Conservation (phyloP, 345 rosid genomes). For the Durio zibethinus region DNA sequence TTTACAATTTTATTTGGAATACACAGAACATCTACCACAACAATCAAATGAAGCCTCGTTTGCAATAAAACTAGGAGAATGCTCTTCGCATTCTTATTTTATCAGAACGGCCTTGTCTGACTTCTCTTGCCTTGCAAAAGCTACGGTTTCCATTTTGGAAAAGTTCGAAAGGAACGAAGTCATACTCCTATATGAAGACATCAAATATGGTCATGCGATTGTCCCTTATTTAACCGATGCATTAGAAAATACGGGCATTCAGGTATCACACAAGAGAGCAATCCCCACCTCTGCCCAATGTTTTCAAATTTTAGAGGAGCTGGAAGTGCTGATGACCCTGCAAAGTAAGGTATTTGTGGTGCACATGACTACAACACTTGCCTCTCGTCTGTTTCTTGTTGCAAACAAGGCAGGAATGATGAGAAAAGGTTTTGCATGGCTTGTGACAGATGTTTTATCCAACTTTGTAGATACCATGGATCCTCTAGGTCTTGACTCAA, state of each 20-base stretch:
- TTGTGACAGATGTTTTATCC: slow-evolving; percentile 1
- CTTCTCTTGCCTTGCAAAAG: slow-evolving; percentile 7
- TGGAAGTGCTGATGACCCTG: neutral
- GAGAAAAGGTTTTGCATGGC: neutral
- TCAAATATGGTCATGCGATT: neutral
- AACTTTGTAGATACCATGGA: neutral
- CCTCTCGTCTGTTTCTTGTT: neutral
- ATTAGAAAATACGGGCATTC: neutral
- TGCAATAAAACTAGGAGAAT: neutral
- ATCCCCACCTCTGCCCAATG: neutral
- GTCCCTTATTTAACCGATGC: neutral
- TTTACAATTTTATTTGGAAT: neutral
- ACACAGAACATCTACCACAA: neutral
- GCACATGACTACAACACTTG: slow-evolving; percentile 1
- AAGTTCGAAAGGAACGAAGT: neutral
- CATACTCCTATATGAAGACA: neutral
- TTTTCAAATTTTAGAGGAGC: neutral
- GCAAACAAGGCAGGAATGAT: neutral
- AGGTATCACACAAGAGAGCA: neutral
- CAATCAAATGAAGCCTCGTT: neutral
- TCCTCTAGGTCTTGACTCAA: neutral
- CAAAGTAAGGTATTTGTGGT: neutral
- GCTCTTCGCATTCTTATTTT: neutral
- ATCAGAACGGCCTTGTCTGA: neutral
- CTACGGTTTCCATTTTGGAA: neutral